Evolutionary conservation across 108 stramenopile genomes (phyloP), one percentile per base, ranked within the genome.

Genomic region (Seminavis robusta): DNA sequence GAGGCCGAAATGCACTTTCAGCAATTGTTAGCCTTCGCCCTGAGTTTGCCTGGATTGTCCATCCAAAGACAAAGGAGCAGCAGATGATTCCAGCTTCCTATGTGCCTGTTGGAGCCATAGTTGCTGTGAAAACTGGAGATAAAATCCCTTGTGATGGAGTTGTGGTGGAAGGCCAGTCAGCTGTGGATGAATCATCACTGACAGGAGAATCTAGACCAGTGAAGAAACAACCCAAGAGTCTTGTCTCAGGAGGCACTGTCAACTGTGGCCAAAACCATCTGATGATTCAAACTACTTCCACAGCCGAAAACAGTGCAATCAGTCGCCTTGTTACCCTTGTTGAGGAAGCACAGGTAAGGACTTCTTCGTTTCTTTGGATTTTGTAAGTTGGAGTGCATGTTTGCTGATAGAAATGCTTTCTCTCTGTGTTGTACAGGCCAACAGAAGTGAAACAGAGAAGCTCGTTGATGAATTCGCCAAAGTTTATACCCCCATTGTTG

Each of bases 91-190:
- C 87, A 10, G 85, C 83, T 1, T 57, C 73, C 13, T 44, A 48
- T 23, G 73, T 98, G 13, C 65, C 76, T 7, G 77, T 80, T 0
- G 97, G 97, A 27, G 74, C 88, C 7, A 17, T 90, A 10, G 81
- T 97, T 13, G 77, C 86, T 19, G 93, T 97, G 15, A 47, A 75
- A 41, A 75, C 91, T 4, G 94, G 97, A 15, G 90, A 92, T 37
- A 94, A 92, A 61, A 70, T 98, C 1, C 95, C 98, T 0, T 89
- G 86, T 41, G 98, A 98, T 63, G 96, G 95, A 20, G 57, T 77
- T 24, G 86, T 98, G 2, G 38, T 93, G 7, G 81, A 84, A 57
- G 87, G 87, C 9, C 34, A 30, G 26, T 80, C 83, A 8, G 57
- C 70, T 11, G 69, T 84, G 8, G 87, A 88, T 48, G 87, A 88